Evolutionary conservation across 2,329 filamentous ascomycete genomes (phyloP).

Genomic region (Phialocephala sp.): DNA sequence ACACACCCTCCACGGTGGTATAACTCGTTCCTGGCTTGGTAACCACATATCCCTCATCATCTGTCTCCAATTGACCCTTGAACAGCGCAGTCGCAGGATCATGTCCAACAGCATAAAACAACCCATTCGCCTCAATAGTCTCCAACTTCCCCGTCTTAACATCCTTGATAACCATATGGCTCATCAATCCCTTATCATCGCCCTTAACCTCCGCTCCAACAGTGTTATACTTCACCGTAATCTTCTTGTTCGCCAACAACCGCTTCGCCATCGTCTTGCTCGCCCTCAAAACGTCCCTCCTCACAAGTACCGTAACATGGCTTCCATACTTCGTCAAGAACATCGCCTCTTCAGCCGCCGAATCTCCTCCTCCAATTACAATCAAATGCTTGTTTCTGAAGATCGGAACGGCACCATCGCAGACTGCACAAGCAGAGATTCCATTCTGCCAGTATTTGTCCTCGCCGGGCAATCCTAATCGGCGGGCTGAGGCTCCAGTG

Average conservation of each 20-base stretch:
- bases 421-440: conserved; percentile 95
- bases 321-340: conserved; percentile 98
- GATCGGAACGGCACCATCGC: conserved; percentile 95
- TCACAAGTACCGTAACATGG: conserved; percentile 92
- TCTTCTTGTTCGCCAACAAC: conserved; percentile 82
- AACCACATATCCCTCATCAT: conserved; percentile 88
- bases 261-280: conserved; percentile 91
- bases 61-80: conserved; percentile 87
- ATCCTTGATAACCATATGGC: conserved; percentile 83
- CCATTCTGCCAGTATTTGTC: conserved; percentile 98
- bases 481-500: conserved; percentile 89
- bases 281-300: conserved; percentile 84
- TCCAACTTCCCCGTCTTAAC: conserved; percentile 76
- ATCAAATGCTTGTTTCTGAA: conserved; percentile 96
- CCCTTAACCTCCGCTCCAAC: conserved; percentile 84
- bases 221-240: conserved; percentile 86
- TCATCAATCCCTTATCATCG: conserved; percentile 86
- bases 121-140: conserved; percentile 85
- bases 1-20: conserved; percentile 90
- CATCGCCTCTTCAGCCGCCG: conserved; percentile 94
- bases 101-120: conserved; percentile 98
- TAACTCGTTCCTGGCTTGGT: conserved; percentile 87
- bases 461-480: conserved; percentile 84
- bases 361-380: conserved; percentile 96
- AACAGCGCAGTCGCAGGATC: conserved; percentile 91